phyloP scores from a whole-genome alignment of 139 green algal species.

The Chlorella sorokiniana region DNA sequence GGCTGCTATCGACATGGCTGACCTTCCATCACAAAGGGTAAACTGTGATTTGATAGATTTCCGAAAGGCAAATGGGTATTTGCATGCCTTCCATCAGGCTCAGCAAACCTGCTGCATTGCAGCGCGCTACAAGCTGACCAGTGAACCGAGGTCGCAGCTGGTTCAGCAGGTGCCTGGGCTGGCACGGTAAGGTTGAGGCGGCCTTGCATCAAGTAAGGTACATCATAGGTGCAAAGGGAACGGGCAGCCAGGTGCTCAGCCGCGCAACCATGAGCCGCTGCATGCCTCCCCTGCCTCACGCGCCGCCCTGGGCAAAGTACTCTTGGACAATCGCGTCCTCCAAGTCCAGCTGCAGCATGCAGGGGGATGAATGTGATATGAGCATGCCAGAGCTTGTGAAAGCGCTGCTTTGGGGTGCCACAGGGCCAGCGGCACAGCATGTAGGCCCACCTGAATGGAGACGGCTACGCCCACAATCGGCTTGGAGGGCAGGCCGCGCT shows the following conservation, averaged over 20 bases:
- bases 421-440: not conserved
- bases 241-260: not conserved
- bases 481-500: conserved; percentile 42
- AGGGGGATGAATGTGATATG: not conserved
- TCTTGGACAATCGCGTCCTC: conserved; percentile 28
- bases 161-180: too few species aligned
- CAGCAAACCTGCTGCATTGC: too few species aligned
- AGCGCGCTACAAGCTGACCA: too few species aligned
- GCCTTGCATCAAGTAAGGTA: too few species aligned
- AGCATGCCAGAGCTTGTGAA: not conserved
- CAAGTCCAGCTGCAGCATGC: conserved; percentile 37
- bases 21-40: too few species aligned
- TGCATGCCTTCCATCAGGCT: too few species aligned
- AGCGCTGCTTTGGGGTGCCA: not conserved
- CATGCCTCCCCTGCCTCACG: not conserved
- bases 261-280: too few species aligned
- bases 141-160: too few species aligned
- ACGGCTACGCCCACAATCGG: conserved; percentile 54
- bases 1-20: too few species aligned
- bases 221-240: not conserved
- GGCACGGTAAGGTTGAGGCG: too few species aligned
- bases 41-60: too few species aligned
- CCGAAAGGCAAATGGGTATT: too few species aligned
- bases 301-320: conserved; percentile 38
- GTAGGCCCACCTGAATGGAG: conserved; percentile 21